Evolutionary conservation across 106 monocot genomes (phyloP), one percentile per base, ranked within the genome.

Genomic region (Dendrobium chrysotoxum): DNA sequence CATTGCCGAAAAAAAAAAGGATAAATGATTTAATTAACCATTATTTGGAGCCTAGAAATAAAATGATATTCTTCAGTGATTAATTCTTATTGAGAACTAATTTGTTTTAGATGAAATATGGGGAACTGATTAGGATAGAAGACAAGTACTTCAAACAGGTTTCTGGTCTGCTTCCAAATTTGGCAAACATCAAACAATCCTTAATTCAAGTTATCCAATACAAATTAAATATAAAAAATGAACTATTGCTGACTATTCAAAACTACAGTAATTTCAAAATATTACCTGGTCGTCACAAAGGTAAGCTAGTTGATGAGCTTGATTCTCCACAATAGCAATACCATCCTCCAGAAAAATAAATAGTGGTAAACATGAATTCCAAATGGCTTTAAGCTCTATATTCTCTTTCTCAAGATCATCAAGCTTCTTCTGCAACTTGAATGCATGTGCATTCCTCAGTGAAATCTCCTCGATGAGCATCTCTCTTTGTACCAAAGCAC

Each of bases 341-440:
- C 85, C 75, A 76, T 88, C 74, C n/a, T 58, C 79, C 50, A 92
- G 75, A 54, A 85, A 86, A 13, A 79, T 28, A 21, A 91, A 75
- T 65, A 88, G 78, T 0, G 85, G 84, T 23, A 84, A 53, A 83
- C 88, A 88, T 38, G 80, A 81, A 85, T 87, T 77, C 79, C 93
- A 80, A 46, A 82, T 84, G 31, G 79, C 77, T 78, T 91, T 91
- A 77, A 95, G 76, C 25, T 55, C 79, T 28, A 45, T 83, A 72
- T 91, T 91, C 83, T 91, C 84, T 64, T 44, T 78, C 74, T 89
- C 82, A 45, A 99, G 55, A 45, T 77, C 77, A 75, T 82, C 38
- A 61, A 94, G 78, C 72, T 84, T 88, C 76, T 70, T 74, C 40
- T 84, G 86, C 82, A 90, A 83, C 50, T 64, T 81, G 38, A 83